Base-by-base conservation (phyloP, 768 basidiomycete species). In the Lyophyllum semitale region DNA sequence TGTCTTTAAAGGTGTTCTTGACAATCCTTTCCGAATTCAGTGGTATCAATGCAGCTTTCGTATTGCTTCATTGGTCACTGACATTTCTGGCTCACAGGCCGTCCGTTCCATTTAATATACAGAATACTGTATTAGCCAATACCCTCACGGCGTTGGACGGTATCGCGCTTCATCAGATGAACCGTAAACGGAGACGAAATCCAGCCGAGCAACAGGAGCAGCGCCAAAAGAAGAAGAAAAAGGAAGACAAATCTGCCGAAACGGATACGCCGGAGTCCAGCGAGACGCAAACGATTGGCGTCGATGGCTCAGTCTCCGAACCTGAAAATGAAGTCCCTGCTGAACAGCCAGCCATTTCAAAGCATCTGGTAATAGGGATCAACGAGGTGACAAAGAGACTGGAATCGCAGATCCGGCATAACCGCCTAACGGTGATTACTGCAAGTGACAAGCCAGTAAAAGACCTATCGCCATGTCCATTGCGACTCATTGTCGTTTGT, bases 301-400 rank as follows among this genome's bases (percentile, higher is more conserved):
- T 43, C n/a, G 22, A 33, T 30, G 33, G 49, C 26, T 18, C 35
- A 40, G 9, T 17, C n/a, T 29, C 47, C 22, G 38, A 49, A 35
- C 20, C 33, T 15, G 25, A 29, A 15, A 38, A 26, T 20, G 49
- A 29, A 33, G 45, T 18, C 17, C 27, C 51, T 9, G 58, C 60
- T 46, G 53, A 55, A 45, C 50, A 44, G 11, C 84, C 84, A 2
- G 35, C 59, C 3, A 66, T 86, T 29, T 66, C 83, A 20, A 59
- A 71, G 9, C 81, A 87, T 65, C 55, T 88, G 30, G 67, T 75
- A 9, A 64, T 86, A 44, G 93, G 93, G n/a, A 87, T 94, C 57
- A 95, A 94, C 63, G 75, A 84, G 62, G 88, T 94, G 13, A 92
- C 92, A 0, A 87, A 82, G 66, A 74, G 76, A 26, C 76, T 95